Evolutionary conservation across 176 grass and related monocot genomes (phyloP).

Genomic region (Rhynchospora breviuscula): DNA sequence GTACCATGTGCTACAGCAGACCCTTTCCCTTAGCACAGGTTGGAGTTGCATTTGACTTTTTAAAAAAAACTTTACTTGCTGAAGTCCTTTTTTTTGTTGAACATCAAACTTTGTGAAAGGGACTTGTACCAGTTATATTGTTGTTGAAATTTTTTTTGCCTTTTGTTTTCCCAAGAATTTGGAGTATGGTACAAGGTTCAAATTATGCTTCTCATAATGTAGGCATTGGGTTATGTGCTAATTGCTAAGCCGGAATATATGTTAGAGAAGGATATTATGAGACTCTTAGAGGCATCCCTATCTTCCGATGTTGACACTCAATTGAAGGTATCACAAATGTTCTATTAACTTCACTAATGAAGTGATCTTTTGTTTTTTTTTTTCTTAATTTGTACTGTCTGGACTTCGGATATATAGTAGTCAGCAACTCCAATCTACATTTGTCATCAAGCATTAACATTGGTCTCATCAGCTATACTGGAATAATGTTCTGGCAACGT

Average conservation of each 20-base stretch:
- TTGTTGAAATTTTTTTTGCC: slow-evolving; percentile 20
- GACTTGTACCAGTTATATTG: background rate
- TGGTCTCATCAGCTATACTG: slow-evolving; percentile 59
- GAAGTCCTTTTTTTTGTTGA: background rate
- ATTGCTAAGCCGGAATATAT: slow-evolving; percentile 95
- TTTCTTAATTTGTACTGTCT: background rate
- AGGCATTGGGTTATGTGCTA: slow-evolving; percentile 92
- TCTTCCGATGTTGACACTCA: slow-evolving; percentile 62
- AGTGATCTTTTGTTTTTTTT: slow-evolving; percentile 30
- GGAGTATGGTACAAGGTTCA: background rate
- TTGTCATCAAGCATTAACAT: background rate
- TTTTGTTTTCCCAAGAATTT: background rate
- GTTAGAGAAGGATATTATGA: slow-evolving; percentile 78
- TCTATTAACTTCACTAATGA: slow-evolving; percentile 15
- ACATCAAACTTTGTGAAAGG: background rate
- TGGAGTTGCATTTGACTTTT: background rate
- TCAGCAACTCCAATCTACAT: background rate
- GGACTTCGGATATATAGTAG: background rate
- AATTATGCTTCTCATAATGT: slow-evolving; percentile 28
- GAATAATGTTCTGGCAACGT: slow-evolving; percentile 86
- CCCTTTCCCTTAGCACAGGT: background rate
- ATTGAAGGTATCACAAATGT: slow-evolving; percentile 54
- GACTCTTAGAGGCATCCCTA: slow-evolving; percentile 69
- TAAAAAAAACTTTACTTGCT: slow-evolving; percentile 13
- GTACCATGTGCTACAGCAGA: background rate